Conservation (phyloP, 805 yeast species). For the Metschnikowia picachoensis region DNA sequence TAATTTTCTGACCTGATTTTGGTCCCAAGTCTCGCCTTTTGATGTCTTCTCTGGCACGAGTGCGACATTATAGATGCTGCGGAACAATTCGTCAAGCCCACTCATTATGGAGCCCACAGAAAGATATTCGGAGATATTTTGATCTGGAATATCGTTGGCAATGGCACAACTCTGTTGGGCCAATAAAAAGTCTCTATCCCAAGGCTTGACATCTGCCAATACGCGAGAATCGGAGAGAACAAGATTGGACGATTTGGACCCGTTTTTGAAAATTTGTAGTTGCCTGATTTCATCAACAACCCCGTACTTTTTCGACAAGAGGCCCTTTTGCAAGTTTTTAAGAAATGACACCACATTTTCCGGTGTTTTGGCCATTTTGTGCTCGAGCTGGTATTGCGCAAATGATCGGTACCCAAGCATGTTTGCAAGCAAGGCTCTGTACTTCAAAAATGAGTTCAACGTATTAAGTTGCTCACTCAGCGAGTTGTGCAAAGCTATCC, state of each 20-base stretch:
- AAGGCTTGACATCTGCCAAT: constrained; percentile 59
- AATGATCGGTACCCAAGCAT: constrained; percentile 68
- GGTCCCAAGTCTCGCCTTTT: constrained; percentile 82
- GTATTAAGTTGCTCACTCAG: constrained; percentile 56
- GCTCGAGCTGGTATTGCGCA: constrained; percentile 77
- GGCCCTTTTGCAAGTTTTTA: constrained; percentile 48
- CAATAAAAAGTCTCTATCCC: constrained; percentile 80
- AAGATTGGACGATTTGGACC: constrained; percentile 2
- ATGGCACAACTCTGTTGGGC: constrained; percentile 15
- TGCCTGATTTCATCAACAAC: constrained; percentile 57
- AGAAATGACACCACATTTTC: constrained; percentile 71
- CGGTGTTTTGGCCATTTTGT: constrained; percentile 86
- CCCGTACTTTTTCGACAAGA: constrained; percentile 33
- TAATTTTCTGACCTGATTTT: constrained; percentile 72
- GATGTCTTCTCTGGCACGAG: constrained; percentile 61
- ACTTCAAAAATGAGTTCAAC: constrained; percentile 55
- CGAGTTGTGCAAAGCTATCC: constrained; percentile 72
- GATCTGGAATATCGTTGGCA: constrained; percentile 26
- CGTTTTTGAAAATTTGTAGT: constrained; percentile 37
- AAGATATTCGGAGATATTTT: constrained; percentile 64
- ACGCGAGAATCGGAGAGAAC: constrained; percentile 34
- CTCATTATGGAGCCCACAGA: constrained; percentile 83
- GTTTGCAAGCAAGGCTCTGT: constrained; percentile 67
- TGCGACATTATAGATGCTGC: constrained; percentile 69
- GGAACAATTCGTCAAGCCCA: constrained; percentile 72